These are phyloP conservation scores for Allomyces macrogynus DNA, from an alignment of 192 early-diverging fungal species.

Conservation along the genomic window DNA sequence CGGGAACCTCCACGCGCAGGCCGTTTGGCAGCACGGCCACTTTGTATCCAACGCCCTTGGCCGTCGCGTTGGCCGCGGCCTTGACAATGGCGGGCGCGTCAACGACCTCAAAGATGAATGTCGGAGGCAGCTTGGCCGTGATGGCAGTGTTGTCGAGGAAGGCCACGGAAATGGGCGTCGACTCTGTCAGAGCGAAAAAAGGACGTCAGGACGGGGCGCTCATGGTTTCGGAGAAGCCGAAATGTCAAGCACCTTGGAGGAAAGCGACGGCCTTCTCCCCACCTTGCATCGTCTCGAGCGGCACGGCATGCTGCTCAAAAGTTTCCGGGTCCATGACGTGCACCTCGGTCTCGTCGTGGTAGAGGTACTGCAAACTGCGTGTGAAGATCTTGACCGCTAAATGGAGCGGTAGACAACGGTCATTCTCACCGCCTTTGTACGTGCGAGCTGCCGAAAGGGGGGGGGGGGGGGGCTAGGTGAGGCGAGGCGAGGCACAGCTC, in stretches of 20 bases:
- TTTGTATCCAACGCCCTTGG: conserved; percentile 50
- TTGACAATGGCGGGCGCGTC: conserved; percentile 2
- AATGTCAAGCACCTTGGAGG: not conserved
- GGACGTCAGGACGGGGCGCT: too few relatives aligned
- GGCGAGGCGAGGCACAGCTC: too few relatives aligned
- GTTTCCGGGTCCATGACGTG: conserved; percentile 48
- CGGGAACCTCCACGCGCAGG: conserved; percentile 47
- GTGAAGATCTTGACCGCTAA: conserved; percentile 31
- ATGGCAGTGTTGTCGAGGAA: conserved; percentile 32
- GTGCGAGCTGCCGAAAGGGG: too few relatives aligned
- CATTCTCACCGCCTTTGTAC: too few relatives aligned
- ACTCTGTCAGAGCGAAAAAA: conserved; percentile 16
- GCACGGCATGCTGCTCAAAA: conserved; percentile 48
- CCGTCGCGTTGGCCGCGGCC: conserved; percentile 11
- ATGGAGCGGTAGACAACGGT: too few relatives aligned
- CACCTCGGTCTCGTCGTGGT: conserved; percentile 33
- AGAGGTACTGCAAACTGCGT: conserved; percentile 50
- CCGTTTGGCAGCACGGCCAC: conserved; percentile 43
- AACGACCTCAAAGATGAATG: conserved; percentile 9
- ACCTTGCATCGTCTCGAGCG: conserved; percentile 34
- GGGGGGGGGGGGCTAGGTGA: too few relatives aligned
- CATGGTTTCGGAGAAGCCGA: too few relatives aligned
- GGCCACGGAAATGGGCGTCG: conserved; percentile 32
- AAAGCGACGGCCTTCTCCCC: conserved; percentile 9
- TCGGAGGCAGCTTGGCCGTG: conserved; percentile 37